Evolutionary conservation across 495 filamentous ascomycete genomes (phyloP).

Genomic region (Aspergillus baeticus): DNA sequence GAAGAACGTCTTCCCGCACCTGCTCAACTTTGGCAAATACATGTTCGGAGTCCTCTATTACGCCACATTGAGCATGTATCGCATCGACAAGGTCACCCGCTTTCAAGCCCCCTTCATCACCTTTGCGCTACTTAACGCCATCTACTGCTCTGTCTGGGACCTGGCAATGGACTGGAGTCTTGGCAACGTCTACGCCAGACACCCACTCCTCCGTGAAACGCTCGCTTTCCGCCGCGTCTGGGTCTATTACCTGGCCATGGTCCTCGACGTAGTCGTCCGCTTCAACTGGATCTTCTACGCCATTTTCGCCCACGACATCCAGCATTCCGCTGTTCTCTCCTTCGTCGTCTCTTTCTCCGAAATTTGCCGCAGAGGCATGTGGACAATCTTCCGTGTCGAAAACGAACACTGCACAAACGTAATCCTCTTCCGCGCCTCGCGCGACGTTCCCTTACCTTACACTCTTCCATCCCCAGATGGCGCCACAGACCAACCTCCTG

Average conservation of each 20-base stretch:
- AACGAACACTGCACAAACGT: constrained; percentile 95
- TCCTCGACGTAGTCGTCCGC: constrained; percentile 81
- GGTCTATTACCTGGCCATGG: constrained; percentile 83
- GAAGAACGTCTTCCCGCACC: constrained; percentile 82
- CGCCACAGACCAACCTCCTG: constrained; percentile 18
- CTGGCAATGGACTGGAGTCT: constrained; percentile 95
- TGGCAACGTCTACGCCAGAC: constrained; percentile 67
- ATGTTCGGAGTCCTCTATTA: constrained; percentile 78
- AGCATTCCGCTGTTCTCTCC: constrained; percentile 75
- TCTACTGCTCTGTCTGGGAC: constrained; percentile 93
- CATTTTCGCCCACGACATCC: constrained; percentile 71
- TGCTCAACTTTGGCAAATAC: constrained; percentile 93
- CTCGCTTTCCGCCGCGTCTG: constrained; percentile 72
- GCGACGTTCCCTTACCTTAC: constrained; percentile 82
- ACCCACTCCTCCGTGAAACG: constrained; percentile 73
- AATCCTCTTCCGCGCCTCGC: constrained; percentile 73
- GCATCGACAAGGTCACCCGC: constrained; percentile 59
- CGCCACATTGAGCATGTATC: constrained; percentile 73
- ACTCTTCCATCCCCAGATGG: constrained; percentile 43
- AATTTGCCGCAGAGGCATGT: constrained; percentile 77
- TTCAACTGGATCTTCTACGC: constrained; percentile 97
- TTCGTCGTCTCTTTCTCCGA: constrained; percentile 78
- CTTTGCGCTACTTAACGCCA: constrained; percentile 73
- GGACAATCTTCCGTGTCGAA: constrained; percentile 91
- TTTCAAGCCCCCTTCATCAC: constrained; percentile 71